Base-by-base conservation (phyloP, 1,284 basidiomycete species). In the Cerioporus squamosus region DNA sequence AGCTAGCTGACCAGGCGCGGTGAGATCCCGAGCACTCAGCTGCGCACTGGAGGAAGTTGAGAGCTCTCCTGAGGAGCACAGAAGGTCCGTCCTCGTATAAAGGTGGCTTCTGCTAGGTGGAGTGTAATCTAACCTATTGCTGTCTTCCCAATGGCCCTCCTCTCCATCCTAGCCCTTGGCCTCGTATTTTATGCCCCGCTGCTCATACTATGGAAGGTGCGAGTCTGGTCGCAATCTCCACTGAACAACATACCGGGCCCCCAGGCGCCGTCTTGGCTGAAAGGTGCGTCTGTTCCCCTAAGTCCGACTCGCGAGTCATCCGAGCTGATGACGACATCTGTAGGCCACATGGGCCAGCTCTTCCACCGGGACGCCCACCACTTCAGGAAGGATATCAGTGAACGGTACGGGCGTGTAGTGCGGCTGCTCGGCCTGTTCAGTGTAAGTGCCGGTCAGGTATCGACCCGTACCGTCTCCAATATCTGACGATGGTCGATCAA, bases 221-320 rank as follows among this genome's bases (percentile, higher is more conserved):
- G 29, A 15, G 15, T 15, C 14, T 33, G 22, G 12, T 52, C 50
- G 18, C 9, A 20, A 8, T 53, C 52, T 12, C 44, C 52, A 5
- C 52, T 53, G 15, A 24, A 53, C 31, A 36, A 23, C 29, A 47
- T 53, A 23, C 52, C 52, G 12, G 52, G 52, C 15, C 52, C 52
- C n/a, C 33, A 36, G 8, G 20, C 52, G 9, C 18, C 31, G 14
- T 53, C 52, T n/a, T 40, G 15, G 12, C 22, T 45, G n/a, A 53
- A 47, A 39, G 52, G 44, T 38, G 24, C 24, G 44, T 52, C 14
- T 31, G n/a, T 5, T 15, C 24, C 9, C n/a, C 7, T 8, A 7
- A 8, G 18, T 26, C 4, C n/a, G 40, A 22, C 14, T 14, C 33
- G 29, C 29, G 29, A 29, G 29, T 10, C 5, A 10, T 5, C 9